These are phyloP conservation scores for Phytophthora chlamydospora DNA, from an alignment of 352 stramenopile genomes.

Conservation along the genomic window DNA sequence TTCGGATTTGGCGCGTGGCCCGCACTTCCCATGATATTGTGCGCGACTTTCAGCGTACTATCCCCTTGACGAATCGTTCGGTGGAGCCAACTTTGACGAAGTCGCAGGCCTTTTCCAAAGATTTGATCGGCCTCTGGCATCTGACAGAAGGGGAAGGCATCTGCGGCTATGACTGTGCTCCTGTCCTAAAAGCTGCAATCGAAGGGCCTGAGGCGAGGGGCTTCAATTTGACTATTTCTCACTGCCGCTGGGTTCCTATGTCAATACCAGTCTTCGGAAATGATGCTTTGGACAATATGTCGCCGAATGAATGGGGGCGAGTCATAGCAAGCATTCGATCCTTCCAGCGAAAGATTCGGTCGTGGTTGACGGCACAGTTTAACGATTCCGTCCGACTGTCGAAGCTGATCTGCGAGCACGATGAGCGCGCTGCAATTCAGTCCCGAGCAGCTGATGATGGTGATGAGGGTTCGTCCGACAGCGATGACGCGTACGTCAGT, in stretches of 20 bases:
- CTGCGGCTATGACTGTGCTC: slow-evolving; percentile 52
- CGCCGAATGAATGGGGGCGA: slow-evolving; percentile 33
- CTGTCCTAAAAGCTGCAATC: slow-evolving; percentile 17
- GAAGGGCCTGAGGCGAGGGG: slow-evolving; percentile 28
- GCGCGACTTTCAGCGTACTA: slow-evolving; percentile 67
- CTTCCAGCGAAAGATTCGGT: slow-evolving; percentile 52
- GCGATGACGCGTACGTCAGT: slow-evolving; percentile 28
- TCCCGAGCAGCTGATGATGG: slow-evolving; percentile 38
- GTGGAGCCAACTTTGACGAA: slow-evolving; percentile 16
- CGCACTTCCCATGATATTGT: slow-evolving; percentile 51
- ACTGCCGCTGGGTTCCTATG: slow-evolving; percentile 70
- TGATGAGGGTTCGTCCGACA: slow-evolving; percentile 35
- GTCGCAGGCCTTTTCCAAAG: slow-evolving; percentile 24
- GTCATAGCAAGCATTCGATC: slow-evolving; percentile 35
- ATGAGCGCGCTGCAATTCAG: slow-evolving; percentile 42
- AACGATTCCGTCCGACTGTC: slow-evolving; percentile 36
- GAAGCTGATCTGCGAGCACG: slow-evolving; percentile 46
- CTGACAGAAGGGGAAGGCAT: slow-evolving; percentile 79
- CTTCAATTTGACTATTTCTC: slow-evolving; percentile 54
- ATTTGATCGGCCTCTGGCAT: slow-evolving; percentile 71
- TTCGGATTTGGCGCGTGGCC: slow-evolving; percentile 71
- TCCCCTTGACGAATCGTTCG: slow-evolving; percentile 44
- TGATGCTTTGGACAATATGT: slow-evolving; percentile 42
- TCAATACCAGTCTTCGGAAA: slow-evolving; percentile 68
- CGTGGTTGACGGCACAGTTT: slow-evolving; percentile 30